Evolutionary conservation across 208 protist genomes (phyloP).

Genomic region (Blechomonas ayalai): DNA sequence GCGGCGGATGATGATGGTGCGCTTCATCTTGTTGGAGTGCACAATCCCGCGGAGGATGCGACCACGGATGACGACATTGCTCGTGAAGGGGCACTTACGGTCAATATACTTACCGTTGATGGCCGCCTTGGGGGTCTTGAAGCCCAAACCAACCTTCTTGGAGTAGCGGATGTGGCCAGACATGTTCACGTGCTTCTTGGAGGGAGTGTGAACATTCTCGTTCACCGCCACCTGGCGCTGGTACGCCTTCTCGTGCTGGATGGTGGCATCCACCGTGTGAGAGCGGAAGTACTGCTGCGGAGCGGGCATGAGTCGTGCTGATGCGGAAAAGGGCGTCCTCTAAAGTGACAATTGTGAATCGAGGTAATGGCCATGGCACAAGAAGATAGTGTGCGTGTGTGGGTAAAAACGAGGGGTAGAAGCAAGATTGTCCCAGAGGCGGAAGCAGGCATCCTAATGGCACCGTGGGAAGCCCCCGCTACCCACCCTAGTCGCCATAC

Average conservation of each 20-base stretch:
- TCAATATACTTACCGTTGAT: slow-evolving; percentile 99
- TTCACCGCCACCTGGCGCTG: slow-evolving; percentile 89
- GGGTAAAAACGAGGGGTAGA: too few species aligned
- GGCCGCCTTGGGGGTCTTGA: slow-evolving; percentile 98
- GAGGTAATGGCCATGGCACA: too few species aligned
- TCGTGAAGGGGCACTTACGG: slow-evolving; percentile 99
- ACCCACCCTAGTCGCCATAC: too few species aligned
- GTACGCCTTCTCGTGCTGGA: slow-evolving; percentile 90
- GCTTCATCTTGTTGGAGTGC: slow-evolving; percentile 98
- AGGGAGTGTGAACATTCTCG: slow-evolving; percentile 80
- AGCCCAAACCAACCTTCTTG: slow-evolving; percentile 98
- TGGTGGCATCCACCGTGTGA: slow-evolving; percentile 71
- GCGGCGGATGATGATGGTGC: slow-evolving; percentile 97
- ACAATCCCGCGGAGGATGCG: slow-evolving; percentile 98
- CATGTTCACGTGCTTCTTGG: slow-evolving; percentile 40
- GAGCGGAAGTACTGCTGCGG: slow-evolving; percentile 57
- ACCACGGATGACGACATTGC: slow-evolving; percentile 99
- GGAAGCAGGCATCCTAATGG: too few species aligned
- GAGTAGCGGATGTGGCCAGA: slow-evolving; percentile 91
- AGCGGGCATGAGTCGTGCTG: slow-evolving; percentile 6
- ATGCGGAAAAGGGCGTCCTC: neutral
- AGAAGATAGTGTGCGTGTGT: too few species aligned
- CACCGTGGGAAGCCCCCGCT: too few species aligned
- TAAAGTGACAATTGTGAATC: too few species aligned
- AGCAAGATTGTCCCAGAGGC: too few species aligned